Base-by-base conservation (phyloP, 345 rosid species). In the Brassica juncea region DNA sequence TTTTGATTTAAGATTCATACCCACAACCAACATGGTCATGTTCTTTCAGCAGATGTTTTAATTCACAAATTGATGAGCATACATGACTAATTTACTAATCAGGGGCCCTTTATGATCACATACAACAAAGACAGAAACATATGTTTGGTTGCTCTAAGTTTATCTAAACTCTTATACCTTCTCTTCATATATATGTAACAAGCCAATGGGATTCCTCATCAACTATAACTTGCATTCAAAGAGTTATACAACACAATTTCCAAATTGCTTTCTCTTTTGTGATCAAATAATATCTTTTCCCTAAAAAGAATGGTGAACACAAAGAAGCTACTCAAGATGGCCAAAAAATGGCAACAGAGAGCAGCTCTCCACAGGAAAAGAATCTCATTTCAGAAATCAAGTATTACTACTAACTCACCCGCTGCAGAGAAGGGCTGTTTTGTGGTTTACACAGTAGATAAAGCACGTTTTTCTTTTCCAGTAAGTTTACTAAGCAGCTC, bases 61-160 rank as follows among this genome's bases (percentile, higher is more conserved):
- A 35, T 32, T 58, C 57, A 70, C 70, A 61, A 52, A 10, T 77
- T 76, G 61, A 39, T 68, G 0, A 28, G 32, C 4, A 57, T 42
- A 44, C 15, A 44, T n/a, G 2, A 8, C 44, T 7, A 14, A 10
- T 0, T 77, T 19, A 60, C 62, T 23, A 76, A 60, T 34, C 4
- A 16, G 23, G 76, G 37, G 39, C 66, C 42, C 64, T 58, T 62
- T 34, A 65, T 65, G n/a, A 34, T 34, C 69, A 65, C 9, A 63
- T 9, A 63, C 32, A 77, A 71, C 23, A 71, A 54, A 49, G n/a
- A 69, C 39, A 77, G 7, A 44, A n/a, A 31, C 80, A 62, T 77
- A 55, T 77, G 42, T n/a, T 5, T 61, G 25, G 8, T 47, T 60
- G 5, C 37, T 32, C 32, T 19, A 15, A 9, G 7, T 14, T 16